Percentiles rank a stretch among this genome's conserved stretches.
Conservation (phyloP, 441 rosid genomes). For the Flueggea neowawraea region DNA sequence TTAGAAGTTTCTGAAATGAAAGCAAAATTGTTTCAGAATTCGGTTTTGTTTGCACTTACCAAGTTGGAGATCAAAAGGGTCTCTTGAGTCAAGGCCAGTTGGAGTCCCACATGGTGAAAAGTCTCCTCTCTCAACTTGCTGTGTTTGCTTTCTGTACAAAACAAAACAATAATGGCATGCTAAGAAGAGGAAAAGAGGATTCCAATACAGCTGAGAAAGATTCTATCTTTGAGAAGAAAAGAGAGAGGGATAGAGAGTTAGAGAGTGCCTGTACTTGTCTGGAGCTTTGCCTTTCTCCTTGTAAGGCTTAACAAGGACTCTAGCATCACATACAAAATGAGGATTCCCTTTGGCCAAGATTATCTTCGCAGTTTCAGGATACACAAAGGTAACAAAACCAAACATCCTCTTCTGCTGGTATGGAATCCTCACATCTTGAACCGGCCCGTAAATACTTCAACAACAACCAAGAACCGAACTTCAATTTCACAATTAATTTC, state of each 20-base stretch:
- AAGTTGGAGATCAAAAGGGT: conserved; percentile 49
- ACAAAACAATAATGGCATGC: background rate
- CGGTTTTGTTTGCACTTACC: conserved; percentile 25
- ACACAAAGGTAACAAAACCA: conserved; percentile 73
- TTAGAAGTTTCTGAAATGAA: background rate
- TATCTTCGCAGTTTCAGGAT: conserved; percentile 68
- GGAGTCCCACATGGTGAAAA: conserved; percentile 62
- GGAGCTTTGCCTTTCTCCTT: conserved; percentile 85
- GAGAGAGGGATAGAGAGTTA: conserved; percentile 6
- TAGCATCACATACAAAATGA: conserved; percentile 75
- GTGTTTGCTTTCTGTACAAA: conserved; percentile 41
- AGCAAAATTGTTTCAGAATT: background rate
- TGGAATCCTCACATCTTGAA: conserved; percentile 82
- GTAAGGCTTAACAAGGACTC: conserved; percentile 82
- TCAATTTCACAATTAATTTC: conserved; percentile 6
- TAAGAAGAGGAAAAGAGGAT: background rate
- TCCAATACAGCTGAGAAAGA: background rate
- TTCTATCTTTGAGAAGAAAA: background rate
- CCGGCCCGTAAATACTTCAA: conserved; percentile 62
- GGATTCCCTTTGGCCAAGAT: conserved; percentile 80
- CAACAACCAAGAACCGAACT: background rate
- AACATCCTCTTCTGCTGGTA: conserved; percentile 89
- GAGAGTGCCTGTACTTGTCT: conserved; percentile 57
- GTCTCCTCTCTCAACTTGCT: conserved; percentile 44
- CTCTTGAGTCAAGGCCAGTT: conserved; percentile 70